Evolutionary conservation across 2,329 filamentous ascomycete species (phyloP), one percentile per base, ranked within the genome.

Genomic region (Aspergillus puulaauensis): DNA sequence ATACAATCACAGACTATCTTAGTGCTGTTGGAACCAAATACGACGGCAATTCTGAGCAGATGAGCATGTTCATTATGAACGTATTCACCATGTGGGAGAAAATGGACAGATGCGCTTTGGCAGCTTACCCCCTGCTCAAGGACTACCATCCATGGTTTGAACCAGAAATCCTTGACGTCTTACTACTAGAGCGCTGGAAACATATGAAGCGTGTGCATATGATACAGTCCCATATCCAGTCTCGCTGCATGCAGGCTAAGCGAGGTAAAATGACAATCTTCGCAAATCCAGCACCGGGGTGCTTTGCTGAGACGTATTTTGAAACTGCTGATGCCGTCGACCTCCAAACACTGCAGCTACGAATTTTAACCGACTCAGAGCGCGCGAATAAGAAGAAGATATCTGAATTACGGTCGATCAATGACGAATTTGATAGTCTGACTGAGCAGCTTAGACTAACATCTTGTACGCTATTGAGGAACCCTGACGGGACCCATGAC

Each of bases 21-120:
- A 39, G 64, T 0, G 51, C 61, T 1, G 72, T 77, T 2, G 61
- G 67, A 0, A 61, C 72, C 0, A 64, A 70, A 0, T 85, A 83
- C 59, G 63, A 76, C 0, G 58, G 64, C 4, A 77, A 82, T 56
- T 74, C 79, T 0, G 80, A 83, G 49, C 76, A 82, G 23, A 80
- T 78, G 61, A 86, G 84, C 27, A 57, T 70, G 0, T 77, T 83
- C 63, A 68, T 88, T 0, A 74, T 90, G 1, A 77, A 73, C 7
- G 44, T 85, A 0, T 79, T 89, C 65, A 80, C 84, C 50, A 61
- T 86, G 0, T 90, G 86, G 86, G 67, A 82, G 3, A 64, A 68
- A 1, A 78, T 88, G 67, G 87, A 90, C 60, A 64, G 72, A 11
- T 69, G 66, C n/a, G 80, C 81, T 0, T 69, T 76, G 0, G 11